Conservation (phyloP, 805 yeast species). For the Brettanomyces anomalus region DNA sequence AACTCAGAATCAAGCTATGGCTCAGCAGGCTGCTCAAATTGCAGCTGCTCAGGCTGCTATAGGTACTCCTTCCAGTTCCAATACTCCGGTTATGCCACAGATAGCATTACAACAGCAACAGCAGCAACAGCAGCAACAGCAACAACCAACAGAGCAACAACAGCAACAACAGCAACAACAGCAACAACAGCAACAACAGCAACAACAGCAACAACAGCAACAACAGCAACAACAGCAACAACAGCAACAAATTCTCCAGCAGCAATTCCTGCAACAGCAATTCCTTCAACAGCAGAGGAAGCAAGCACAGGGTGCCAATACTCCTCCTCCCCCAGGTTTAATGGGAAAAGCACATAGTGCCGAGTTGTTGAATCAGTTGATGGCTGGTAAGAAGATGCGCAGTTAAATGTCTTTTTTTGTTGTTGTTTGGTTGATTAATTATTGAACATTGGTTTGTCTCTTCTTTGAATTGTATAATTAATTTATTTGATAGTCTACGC, state of each 20-base stretch:
- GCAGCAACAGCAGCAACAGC: conserved; percentile 19
- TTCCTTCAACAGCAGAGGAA: conserved; percentile 25
- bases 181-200: conserved; percentile 26
- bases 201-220: conserved; percentile 12
- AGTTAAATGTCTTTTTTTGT: no score
- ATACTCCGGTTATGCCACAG: conserved; percentile 14
- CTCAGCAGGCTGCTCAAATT: not conserved
- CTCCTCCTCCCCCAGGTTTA: conserved; percentile 32
- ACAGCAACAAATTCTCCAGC: conserved; percentile 15
- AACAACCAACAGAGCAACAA: conserved; percentile 2
- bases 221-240: conserved; percentile 19
- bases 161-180: conserved; percentile 7
- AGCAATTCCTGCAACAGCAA: conserved; percentile 23
- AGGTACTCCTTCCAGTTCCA: no score
- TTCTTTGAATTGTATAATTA: conserved; percentile 7
- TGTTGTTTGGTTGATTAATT: no score
- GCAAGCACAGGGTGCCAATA: conserved; percentile 43
- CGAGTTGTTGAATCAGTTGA: conserved; percentile 74
- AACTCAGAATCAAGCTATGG: not conserved
- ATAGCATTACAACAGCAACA: conserved; percentile 22
- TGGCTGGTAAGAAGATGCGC: conserved; percentile 54
- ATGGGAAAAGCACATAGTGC: conserved; percentile 28
- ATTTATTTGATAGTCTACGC: no score
- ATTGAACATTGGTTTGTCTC: no score
- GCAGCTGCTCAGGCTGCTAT: conserved; percentile 12